Evolutionary conservation across 2,329 filamentous ascomycete genomes (phyloP).

Genomic region (Aspergillus unguis): DNA sequence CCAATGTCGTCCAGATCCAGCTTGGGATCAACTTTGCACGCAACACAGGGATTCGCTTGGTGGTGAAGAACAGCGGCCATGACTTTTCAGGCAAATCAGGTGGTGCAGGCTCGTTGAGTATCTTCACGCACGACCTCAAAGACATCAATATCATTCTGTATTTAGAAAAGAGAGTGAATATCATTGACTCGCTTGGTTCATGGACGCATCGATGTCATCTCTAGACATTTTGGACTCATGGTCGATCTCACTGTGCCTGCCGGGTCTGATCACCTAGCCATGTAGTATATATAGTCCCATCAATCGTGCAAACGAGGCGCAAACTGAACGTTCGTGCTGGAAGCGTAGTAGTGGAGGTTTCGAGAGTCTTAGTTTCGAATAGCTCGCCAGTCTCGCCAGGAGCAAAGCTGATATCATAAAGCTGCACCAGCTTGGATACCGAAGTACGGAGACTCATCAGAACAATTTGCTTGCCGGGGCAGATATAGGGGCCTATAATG

Average conservation of each 20-base stretch:
- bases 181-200: conserved; percentile 52
- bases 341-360: conserved; percentile 26
- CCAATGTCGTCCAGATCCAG: conserved; percentile 32
- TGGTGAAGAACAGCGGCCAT: conserved; percentile 48
- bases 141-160: conserved; percentile 39
- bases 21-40: conserved; percentile 28
- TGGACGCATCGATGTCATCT: too few species aligned
- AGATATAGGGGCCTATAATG: conserved; percentile 27
- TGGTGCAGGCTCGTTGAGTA: conserved; percentile 46
- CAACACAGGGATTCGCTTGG: conserved; percentile 20
- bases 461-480: conserved; percentile 30
- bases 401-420: conserved; percentile 23
- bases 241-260: too few species aligned
- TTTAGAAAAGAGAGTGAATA: conserved; percentile 31
- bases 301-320: background rate
- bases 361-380: conserved; percentile 17
- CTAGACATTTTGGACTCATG: too few species aligned
- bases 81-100: conserved; percentile 48
- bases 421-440: conserved; percentile 19
- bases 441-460: conserved; percentile 28
- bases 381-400: conserved; percentile 18
- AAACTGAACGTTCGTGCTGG: conserved; percentile 20
- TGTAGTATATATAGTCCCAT: too few species aligned
- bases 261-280: too few species aligned
- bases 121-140: conserved; percentile 52